phyloP scores from a whole-genome alignment of 108 stramenopile species.

The Nitzschia sp. region DNA sequence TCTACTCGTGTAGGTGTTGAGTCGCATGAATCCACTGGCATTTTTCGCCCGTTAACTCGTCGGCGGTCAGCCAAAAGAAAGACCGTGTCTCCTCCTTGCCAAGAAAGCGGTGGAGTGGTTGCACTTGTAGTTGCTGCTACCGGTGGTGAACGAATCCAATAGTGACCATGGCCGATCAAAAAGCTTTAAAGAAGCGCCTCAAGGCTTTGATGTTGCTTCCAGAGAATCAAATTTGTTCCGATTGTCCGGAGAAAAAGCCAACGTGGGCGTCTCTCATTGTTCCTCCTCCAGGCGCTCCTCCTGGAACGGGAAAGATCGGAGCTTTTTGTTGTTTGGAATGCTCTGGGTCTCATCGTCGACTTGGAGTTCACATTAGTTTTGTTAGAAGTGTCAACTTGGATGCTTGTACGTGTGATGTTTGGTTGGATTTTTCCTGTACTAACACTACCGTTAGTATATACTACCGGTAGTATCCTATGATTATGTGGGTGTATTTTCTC shows the following conservation, averaged over 20 bases:
- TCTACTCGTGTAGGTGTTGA: no score
- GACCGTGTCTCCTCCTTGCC: no score
- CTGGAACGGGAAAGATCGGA: constrained; percentile 79
- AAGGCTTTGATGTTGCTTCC: constrained; percentile 82
- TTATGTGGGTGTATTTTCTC: no score
- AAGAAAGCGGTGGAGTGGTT: no score
- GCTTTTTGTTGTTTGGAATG: constrained; percentile 99
- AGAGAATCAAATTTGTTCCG: constrained; percentile 90
- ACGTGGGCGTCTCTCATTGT: constrained; percentile 94
- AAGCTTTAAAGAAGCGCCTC: constrained; percentile 62
- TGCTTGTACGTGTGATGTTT: constrained; percentile 64
- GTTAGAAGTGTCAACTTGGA: constrained; percentile 92
- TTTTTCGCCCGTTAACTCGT: no score
- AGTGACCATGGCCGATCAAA: constrained; percentile 44
- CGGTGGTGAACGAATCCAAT: no score
- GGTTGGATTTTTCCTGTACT: no score
- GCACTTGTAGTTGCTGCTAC: no score
- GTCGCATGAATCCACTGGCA: no score
- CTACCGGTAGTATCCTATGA: no score
- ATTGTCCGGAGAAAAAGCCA: constrained; percentile 93
- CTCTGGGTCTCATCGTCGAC: constrained; percentile 94
- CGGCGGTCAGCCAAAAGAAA: no score
- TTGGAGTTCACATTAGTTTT: constrained; percentile 98
- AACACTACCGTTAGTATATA: no score
- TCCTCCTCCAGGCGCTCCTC: constrained; percentile 77